A percentile compares a stretch with the other conserved stretches of the same genome.
Evolutionary conservation across 805 yeast species (phyloP).

Genomic region (Spathaspora hagerdaliae): DNA sequence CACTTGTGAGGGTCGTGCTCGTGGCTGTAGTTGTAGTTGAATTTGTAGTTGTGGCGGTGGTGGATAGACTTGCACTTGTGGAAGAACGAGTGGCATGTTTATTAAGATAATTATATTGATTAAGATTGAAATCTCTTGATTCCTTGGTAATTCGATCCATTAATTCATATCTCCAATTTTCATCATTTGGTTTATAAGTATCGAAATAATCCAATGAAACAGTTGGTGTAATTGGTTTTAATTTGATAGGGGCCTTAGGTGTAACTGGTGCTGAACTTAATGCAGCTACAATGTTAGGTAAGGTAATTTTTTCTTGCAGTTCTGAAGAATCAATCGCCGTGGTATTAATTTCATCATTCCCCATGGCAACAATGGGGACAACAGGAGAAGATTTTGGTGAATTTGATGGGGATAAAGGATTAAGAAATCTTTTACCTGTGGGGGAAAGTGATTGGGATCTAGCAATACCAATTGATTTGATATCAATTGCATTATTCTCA

Average conservation of each 20-base stretch:
- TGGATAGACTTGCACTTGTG: slow-evolving; percentile 2
- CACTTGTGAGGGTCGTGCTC: not conserved
- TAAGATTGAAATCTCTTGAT: slow-evolving; percentile 21
- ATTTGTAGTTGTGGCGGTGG: not conserved
- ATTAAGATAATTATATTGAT: slow-evolving; percentile 26
- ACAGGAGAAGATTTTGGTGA: slow-evolving; percentile 17
- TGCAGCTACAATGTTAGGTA: slow-evolving; percentile 36
- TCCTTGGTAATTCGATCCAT: slow-evolving; percentile 29
- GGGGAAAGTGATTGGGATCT: slow-evolving; percentile 29
- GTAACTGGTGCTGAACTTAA: slow-evolving; percentile 19
- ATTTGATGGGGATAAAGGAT: slow-evolving; percentile 17
- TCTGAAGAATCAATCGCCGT: not conserved
- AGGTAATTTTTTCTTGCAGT: slow-evolving; percentile 8
- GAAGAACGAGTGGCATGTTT: slow-evolving; percentile 10
- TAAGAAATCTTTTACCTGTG: slow-evolving; percentile 8
- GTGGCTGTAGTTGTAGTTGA: not conserved
- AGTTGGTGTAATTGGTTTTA: slow-evolving; percentile 36
- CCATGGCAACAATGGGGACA: not conserved
- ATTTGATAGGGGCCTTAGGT: slow-evolving; percentile 15
- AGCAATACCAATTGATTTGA: not conserved
- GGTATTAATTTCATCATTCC: not conserved
- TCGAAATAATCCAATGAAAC: slow-evolving; percentile 42
- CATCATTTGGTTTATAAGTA: slow-evolving; percentile 43
- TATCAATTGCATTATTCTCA: not conserved
- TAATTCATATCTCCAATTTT: slow-evolving; percentile 40